These are phyloP conservation scores for Caryopteris hybrid DNA, from an alignment of 305 asterid species.

Conservation along the genomic window DNA sequence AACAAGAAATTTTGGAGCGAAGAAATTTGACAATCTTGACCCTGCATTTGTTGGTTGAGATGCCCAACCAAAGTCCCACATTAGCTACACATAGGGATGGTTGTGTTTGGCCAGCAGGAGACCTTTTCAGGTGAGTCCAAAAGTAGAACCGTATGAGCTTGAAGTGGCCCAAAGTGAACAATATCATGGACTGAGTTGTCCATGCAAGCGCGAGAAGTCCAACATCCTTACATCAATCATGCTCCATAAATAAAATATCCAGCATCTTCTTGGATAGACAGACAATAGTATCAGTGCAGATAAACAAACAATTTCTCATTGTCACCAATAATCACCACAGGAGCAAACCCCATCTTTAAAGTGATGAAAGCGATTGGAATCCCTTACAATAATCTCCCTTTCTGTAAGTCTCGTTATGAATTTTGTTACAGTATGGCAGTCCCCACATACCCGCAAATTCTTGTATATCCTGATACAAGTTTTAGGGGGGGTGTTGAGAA, in stretches of 20 bases:
- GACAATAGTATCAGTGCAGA: neutral
- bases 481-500: slow-evolving; percentile 56
- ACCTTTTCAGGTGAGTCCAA: too few relatives aligned
- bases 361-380: slow-evolving; percentile 51
- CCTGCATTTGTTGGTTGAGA: neutral
- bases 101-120: too few relatives aligned
- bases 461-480: slow-evolving; percentile 57
- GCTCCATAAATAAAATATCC: too few relatives aligned
- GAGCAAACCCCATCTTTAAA: slow-evolving; percentile 42
- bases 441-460: slow-evolving; percentile 71
- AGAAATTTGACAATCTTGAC: neutral
- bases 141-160: too few relatives aligned
- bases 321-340: slow-evolving; percentile 47
- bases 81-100: too few relatives aligned
- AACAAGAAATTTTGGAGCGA: neutral
- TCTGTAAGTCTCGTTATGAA: slow-evolving; percentile 34
- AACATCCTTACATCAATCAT: too few relatives aligned
- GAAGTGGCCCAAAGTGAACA: too few relatives aligned
- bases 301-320: neutral
- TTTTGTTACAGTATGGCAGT: slow-evolving; percentile 41
- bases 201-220: too few relatives aligned
- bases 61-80: too few relatives aligned
- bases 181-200: too few relatives aligned
- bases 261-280: too few relatives aligned
- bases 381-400: slow-evolving; percentile 42